These are phyloP conservation scores for Lactarius quietus DNA, from an alignment of 768 basidiomycete genomes.

Conservation along the genomic window DNA sequence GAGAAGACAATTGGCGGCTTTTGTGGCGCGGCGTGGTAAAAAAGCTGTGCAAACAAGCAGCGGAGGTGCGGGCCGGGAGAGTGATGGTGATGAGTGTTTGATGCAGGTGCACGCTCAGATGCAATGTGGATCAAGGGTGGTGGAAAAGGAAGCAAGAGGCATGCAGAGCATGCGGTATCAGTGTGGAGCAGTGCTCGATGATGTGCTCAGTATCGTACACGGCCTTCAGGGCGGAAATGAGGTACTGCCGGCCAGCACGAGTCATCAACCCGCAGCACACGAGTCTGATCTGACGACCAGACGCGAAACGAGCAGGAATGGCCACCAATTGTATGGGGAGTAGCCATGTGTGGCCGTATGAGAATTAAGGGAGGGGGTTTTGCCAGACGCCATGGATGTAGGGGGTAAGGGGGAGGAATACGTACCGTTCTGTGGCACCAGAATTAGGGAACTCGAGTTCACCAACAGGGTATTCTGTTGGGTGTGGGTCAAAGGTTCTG, in stretches of 20 bases:
- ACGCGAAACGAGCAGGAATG: not conserved
- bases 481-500: constrained; percentile 57
- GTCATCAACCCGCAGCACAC: not conserved
- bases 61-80: constrained; percentile 14
- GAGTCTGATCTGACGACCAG: not conserved
- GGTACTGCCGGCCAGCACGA: not conserved
- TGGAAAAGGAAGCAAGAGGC: not conserved
- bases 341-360: not conserved
- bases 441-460: constrained; percentile 80
- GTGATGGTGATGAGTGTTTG: not conserved
- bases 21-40: not conserved
- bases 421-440: constrained; percentile 63
- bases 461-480: constrained; percentile 55
- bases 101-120: not conserved
- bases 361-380: not conserved
- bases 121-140: constrained; percentile 13
- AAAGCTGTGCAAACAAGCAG: too few relatives aligned
- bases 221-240: constrained; percentile 10
- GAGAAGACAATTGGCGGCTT: not conserved
- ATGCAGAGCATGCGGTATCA: not conserved
- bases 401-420: not conserved
- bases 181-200: constrained; percentile 6
- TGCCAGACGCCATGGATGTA: constrained; percentile 22
- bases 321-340: not conserved
- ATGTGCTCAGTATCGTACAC: not conserved